phyloP scores from a whole-genome alignment of 805 yeast species.

The Nakazawaea holstii region DNA sequence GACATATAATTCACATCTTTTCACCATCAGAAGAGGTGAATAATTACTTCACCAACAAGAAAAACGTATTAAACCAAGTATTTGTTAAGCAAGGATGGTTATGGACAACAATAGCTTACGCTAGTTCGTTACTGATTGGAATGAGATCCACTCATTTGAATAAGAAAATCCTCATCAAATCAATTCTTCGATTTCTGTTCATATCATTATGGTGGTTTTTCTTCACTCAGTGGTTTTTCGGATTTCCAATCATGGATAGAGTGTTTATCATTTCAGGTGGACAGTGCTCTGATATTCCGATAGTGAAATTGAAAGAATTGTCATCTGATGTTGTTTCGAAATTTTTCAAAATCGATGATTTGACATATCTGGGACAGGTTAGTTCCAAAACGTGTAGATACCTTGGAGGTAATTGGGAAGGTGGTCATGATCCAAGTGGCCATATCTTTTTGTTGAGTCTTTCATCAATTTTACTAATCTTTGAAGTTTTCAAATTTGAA shows the following conservation, averaged over 20 bases:
- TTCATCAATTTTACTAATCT: constrained; percentile 57
- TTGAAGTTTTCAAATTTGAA: constrained; percentile 39
- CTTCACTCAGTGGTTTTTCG: constrained; percentile 85
- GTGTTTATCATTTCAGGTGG: constrained; percentile 84
- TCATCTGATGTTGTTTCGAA: background rate
- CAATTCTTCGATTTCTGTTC: constrained; percentile 37
- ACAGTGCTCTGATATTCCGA: constrained; percentile 38
- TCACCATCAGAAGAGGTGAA: constrained; percentile 41
- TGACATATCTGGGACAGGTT: constrained; percentile 10
- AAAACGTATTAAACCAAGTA: constrained; percentile 60
- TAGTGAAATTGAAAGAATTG: background rate
- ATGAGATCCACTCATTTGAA: background rate
- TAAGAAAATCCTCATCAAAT: constrained; percentile 9
- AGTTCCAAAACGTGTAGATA: constrained; percentile 44
- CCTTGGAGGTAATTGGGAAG: constrained; percentile 63
- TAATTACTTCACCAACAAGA: constrained; percentile 54
- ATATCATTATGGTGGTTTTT: constrained; percentile 79
- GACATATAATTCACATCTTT: constrained; percentile 41
- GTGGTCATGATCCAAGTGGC: constrained; percentile 97
- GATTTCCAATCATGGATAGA: constrained; percentile 84
- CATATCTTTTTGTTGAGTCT: constrained; percentile 79
- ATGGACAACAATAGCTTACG: constrained; percentile 63
- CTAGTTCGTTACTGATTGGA: constrained; percentile 14
- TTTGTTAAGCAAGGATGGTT: constrained; percentile 92
- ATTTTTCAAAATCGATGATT: background rate